A percentile compares a stretch with the other conserved stretches of the same genome.
Evolutionary conservation across 2,329 filamentous ascomycete genomes (phyloP).

Genomic region (Fonsecaea multimorphosa): DNA sequence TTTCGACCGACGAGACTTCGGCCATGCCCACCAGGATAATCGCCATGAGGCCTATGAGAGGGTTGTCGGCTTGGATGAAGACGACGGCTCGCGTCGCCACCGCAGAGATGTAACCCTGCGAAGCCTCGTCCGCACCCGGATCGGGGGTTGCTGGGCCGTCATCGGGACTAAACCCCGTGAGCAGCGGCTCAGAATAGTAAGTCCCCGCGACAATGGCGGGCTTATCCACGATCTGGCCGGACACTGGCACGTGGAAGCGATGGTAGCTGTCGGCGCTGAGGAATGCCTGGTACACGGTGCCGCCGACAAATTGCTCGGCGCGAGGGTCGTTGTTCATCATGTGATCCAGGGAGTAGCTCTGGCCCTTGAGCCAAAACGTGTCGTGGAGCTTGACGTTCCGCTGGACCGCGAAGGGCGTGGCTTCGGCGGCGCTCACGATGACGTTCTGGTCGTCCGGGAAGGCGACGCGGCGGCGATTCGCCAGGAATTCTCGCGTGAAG

Average conservation of each 20-base stretch:
- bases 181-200: constrained; percentile 69
- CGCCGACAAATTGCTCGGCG: constrained; percentile 63
- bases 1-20: constrained; percentile 75
- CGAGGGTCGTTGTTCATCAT: constrained; percentile 66
- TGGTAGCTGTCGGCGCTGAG: constrained; percentile 72
- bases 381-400: constrained; percentile 62
- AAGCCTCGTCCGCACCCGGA: constrained; percentile 44
- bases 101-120: constrained; percentile 70
- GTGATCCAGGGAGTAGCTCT: constrained; percentile 70
- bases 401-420: constrained; percentile 61
- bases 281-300: constrained; percentile 74
- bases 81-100: constrained; percentile 73
- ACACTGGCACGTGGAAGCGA: constrained; percentile 72
- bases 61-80: constrained; percentile 72
- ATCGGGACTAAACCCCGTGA: constrained; percentile 53
- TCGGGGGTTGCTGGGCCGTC: constrained; percentile 38
- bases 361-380: constrained; percentile 71
- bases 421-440: constrained; percentile 71
- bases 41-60: constrained; percentile 69
- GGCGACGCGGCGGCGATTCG: constrained; percentile 64
- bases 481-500: constrained; percentile 66
- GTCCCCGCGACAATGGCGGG: constrained; percentile 67
- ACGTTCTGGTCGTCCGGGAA: constrained; percentile 60
- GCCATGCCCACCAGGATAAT: constrained; percentile 77
- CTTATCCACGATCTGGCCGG: constrained; percentile 62